phyloP scores from a whole-genome alignment of 768 basidiomycete species.

The Porpolomopsis calyptriformis region DNA sequence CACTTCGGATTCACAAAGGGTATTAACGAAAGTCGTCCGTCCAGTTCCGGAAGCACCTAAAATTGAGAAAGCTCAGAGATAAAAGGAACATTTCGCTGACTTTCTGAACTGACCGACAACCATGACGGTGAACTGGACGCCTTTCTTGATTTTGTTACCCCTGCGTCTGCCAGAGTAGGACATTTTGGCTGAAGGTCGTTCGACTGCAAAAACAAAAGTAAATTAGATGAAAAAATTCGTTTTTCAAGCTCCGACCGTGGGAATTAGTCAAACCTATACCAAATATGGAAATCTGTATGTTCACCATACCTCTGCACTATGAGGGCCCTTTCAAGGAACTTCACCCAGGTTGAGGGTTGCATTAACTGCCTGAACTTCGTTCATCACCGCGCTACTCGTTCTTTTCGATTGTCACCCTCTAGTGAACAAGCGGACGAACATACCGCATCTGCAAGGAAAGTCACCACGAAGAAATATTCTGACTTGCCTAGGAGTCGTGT shows the following conservation, averaged over 20 bases:
- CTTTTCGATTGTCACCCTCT: slow-evolving; percentile 2
- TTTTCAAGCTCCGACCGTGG: slow-evolving; percentile 34
- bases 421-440: not conserved
- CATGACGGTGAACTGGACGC: slow-evolving; percentile 96
- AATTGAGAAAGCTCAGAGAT: slow-evolving; percentile 7
- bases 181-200: slow-evolving; percentile 36
- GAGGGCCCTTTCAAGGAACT: slow-evolving; percentile 15
- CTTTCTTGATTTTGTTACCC: slow-evolving; percentile 97
- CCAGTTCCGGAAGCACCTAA: slow-evolving; percentile 94
- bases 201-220: slow-evolving; percentile 24
- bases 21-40: slow-evolving; percentile 98
- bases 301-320: slow-evolving; percentile 17
- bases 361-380: not conserved
- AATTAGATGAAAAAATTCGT: no score
- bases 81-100: slow-evolving; percentile 10
- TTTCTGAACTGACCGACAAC: slow-evolving; percentile 69
- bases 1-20: slow-evolving; percentile 93
- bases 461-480: slow-evolving; percentile 40
- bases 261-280: slow-evolving; percentile 1
- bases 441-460: slow-evolving; percentile 8
- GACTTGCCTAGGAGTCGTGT: slow-evolving; percentile 46
- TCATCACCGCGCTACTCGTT: not conserved
- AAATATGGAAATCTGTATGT: not conserved
- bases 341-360: slow-evolving; percentile 4
- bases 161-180: slow-evolving; percentile 80